Conservation (phyloP, 2,329 filamentous ascomycete genomes). For the Pestalotiopsis sp. region DNA sequence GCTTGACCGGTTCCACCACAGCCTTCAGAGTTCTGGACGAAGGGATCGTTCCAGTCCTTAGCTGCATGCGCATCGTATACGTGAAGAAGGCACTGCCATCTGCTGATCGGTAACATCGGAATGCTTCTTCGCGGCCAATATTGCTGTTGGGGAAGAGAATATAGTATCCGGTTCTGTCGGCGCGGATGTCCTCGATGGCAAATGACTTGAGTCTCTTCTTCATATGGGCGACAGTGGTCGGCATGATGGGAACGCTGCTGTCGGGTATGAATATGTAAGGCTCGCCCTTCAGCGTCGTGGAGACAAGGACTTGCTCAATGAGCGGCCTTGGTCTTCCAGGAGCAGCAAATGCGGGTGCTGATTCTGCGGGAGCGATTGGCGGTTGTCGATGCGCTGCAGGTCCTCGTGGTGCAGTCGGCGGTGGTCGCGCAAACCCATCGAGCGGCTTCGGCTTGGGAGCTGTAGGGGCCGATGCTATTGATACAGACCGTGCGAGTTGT, state of each 20-base stretch:
- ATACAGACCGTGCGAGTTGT: constrained; percentile 23
- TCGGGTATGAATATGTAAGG: constrained; percentile 93
- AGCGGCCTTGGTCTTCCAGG: constrained; percentile 50
- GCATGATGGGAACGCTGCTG: constrained; percentile 82
- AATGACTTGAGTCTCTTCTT: constrained; percentile 86
- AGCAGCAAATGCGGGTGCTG: constrained; percentile 36
- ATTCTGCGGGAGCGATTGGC: constrained; percentile 27
- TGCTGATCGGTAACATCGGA: constrained; percentile 76
- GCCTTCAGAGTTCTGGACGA: constrained; percentile 31
- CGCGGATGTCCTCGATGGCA: constrained; percentile 77
- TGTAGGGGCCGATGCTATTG: constrained; percentile 26
- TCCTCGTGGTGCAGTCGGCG: constrained; percentile 84
- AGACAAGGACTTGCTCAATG: constrained; percentile 67
- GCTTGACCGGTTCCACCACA: constrained; percentile 22
- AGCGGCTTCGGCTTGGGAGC: constrained; percentile 30
- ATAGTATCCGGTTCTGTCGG: constrained; percentile 87
- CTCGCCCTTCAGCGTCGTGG: constrained; percentile 70
- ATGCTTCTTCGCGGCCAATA: constrained; percentile 76
- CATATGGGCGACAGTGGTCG: constrained; percentile 84
- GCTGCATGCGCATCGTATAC: constrained; percentile 88
- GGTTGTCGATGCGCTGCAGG: constrained; percentile 62
- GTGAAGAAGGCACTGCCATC: constrained; percentile 87
- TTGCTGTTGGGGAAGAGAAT: constrained; percentile 83
- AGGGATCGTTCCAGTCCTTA: constrained; percentile 49
- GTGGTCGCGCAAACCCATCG: constrained; percentile 61